A percentile compares a stretch with the other conserved stretches of the same genome.
Evolutionary conservation across 1,284 basidiomycete genomes (phyloP).

Genomic region (Malassezia slooffiae): DNA sequence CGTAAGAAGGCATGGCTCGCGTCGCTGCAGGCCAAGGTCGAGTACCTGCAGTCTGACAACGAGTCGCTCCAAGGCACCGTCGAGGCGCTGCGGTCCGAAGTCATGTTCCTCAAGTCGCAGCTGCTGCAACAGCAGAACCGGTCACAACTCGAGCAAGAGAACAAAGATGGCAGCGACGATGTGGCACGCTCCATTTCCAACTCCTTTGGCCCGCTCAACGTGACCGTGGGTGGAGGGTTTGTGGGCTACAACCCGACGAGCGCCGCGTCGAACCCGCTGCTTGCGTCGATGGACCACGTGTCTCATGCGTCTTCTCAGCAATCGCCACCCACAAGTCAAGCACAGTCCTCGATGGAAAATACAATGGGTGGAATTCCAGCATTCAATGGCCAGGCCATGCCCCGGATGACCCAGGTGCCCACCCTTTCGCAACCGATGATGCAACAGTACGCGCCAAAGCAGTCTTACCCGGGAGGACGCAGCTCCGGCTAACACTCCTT

Average conservation of each 20-base stretch:
- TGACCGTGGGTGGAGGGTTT: neutral
- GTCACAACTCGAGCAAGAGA: neutral
- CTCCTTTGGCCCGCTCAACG: neutral
- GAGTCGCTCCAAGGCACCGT: conserved; percentile 64
- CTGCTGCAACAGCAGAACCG: conserved; percentile 20
- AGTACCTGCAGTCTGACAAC: conserved; percentile 79
- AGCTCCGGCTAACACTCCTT: too few species aligned
- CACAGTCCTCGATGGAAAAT: too few species aligned
- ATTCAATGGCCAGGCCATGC: neutral
- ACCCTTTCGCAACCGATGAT: too few species aligned
- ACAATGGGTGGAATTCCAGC: too few species aligned
- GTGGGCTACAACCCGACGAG: neutral
- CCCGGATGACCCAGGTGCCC: neutral
- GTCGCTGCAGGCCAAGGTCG: conserved; percentile 83
- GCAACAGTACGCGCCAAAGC: too few species aligned
- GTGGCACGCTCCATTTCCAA: neutral
- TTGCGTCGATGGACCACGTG: too few species aligned
- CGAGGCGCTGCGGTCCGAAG: conserved; percentile 51
- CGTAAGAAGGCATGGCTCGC: conserved; percentile 96
- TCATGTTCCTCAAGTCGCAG: conserved; percentile 45
- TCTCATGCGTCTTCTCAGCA: too few species aligned
- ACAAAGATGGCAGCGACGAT: neutral
- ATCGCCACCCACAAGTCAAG: too few species aligned
- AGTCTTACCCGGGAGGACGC: too few species aligned
- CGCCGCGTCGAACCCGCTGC: neutral